Percentiles rank a stretch among this genome's conserved stretches.
These are phyloP conservation scores for Corymbia citriodora DNA, from an alignment of 441 rosid species.

Conservation along the genomic window DNA sequence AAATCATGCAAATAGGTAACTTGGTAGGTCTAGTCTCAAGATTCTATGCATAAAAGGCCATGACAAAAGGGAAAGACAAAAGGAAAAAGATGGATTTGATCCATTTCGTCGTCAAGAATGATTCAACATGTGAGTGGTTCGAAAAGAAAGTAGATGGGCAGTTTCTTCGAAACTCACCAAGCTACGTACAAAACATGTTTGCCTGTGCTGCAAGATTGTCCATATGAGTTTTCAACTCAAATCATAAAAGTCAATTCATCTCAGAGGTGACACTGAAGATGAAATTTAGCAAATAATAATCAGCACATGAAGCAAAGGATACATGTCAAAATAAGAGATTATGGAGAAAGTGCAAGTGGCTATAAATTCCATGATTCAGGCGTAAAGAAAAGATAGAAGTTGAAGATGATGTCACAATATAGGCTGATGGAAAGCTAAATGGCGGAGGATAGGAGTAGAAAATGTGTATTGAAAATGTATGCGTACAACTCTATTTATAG, in stretches of 20 bases:
- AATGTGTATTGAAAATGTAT: too few species aligned
- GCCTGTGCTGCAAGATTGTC: not conserved
- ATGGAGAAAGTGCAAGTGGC: not conserved
- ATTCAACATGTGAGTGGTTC: not conserved
- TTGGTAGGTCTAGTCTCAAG: not conserved
- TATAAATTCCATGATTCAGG: not conserved
- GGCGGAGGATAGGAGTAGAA: too few species aligned
- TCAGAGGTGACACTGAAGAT: not conserved
- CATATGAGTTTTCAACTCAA: not conserved
- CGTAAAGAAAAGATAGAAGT: not conserved
- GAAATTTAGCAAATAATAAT: not conserved
- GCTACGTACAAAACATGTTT: not conserved
- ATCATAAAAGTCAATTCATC: not conserved
- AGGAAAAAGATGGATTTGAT: not conserved
- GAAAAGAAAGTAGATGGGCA: not conserved
- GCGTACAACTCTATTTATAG: too few species aligned
- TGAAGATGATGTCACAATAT: not conserved
- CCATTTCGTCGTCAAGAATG: not conserved
- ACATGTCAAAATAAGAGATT: not conserved
- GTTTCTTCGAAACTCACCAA: not conserved
- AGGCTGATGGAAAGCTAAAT: too few species aligned
- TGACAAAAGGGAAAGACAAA: not conserved
- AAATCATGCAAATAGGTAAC: not conserved
- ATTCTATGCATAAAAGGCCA: not conserved
- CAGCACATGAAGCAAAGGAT: not conserved